These are phyloP conservation scores for Russula abietina DNA, from an alignment of 768 basidiomycete species.

Conservation along the genomic window DNA sequence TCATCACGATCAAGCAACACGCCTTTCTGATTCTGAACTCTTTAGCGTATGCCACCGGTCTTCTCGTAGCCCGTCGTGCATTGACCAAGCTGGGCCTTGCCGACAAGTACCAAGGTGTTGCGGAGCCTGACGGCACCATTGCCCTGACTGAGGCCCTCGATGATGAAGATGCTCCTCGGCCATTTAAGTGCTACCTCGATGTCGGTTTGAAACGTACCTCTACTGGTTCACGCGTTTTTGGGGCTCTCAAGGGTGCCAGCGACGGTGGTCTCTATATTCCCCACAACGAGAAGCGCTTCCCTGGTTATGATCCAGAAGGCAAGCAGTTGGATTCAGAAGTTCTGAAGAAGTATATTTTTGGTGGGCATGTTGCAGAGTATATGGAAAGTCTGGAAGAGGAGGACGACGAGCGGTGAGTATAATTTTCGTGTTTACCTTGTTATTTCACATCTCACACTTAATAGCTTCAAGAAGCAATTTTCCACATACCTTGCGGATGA, in stretches of 20 bases:
- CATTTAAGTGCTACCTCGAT: constrained; percentile 99
- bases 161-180: constrained; percentile 89
- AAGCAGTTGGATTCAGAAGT: constrained; percentile 93
- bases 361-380: constrained; percentile 98
- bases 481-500: constrained; percentile 92
- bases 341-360: constrained; percentile 95
- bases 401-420: constrained; percentile 84
- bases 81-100: constrained; percentile 92
- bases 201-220: constrained; percentile 97
- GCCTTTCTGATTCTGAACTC: neutral
- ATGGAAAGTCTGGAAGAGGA: constrained; percentile 99
- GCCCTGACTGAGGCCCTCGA: constrained; percentile 79
- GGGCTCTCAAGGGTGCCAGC: constrained; percentile 96
- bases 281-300: constrained; percentile 97
- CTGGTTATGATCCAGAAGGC: constrained; percentile 88
- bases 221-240: constrained; percentile 95
- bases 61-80: constrained; percentile 91
- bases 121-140: constrained; percentile 86
- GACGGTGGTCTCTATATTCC: constrained; percentile 98
- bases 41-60: constrained; percentile 92
- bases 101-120: constrained; percentile 94
- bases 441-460: constrained; percentile 14
- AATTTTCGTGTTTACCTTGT: neutral
- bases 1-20: neutral
- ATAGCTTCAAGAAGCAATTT: constrained; percentile 96